Base-by-base conservation (phyloP, 352 stramenopile species). In the Phytophthora cryptogea region DNA sequence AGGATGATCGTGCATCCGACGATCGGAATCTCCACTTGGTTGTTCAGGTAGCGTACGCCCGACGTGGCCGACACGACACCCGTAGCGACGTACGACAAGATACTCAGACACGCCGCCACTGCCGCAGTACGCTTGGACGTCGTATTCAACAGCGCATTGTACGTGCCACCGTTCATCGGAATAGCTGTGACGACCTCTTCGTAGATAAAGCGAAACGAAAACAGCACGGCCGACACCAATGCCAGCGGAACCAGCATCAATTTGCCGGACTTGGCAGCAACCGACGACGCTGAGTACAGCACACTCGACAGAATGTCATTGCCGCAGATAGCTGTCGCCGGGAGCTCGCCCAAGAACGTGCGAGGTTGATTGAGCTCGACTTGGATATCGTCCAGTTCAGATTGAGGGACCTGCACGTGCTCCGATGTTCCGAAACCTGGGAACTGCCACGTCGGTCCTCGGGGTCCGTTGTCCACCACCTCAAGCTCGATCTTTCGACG, bases 41-140 rank as follows among this genome's bases (percentile, higher is more conserved):
- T 92, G 63, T 80, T 62, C 9, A 97, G 68, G 68, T 96, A 97
- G 5, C 66, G 78, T 10, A 96, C 63, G n/a, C 82, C 87, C 23
- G 83, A 87, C 17, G 82, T 83, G 23, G 48, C 76, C 6, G 74
- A 84, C 6, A 84, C 74, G 4, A 87, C 76, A 17, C 82, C 89
- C 1, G 89, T 97, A 0, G 89, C 88, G n/a, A 96, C 69, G 76
- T 97, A 97, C 5, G 85, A 90, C 52, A 97, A 79, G 48, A 97
- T 87, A 28, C 83, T 78, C 37, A 97, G 74, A 31, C 75, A 81
- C 3, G 89, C 89, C 5, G 86, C 88, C 10, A 94, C 69, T 0
- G 84, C 83, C 1, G 89, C 89, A n/a, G 89, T 76, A 32, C 80
- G 72, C 68, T 97, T 97, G 23, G 69, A 90, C 14, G 86, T 96